Percentiles rank a stretch among this genome's conserved stretches.
Evolutionary conservation across 495 filamentous ascomycete genomes (phyloP).

Genomic region (Talaromyces thailandensis): DNA sequence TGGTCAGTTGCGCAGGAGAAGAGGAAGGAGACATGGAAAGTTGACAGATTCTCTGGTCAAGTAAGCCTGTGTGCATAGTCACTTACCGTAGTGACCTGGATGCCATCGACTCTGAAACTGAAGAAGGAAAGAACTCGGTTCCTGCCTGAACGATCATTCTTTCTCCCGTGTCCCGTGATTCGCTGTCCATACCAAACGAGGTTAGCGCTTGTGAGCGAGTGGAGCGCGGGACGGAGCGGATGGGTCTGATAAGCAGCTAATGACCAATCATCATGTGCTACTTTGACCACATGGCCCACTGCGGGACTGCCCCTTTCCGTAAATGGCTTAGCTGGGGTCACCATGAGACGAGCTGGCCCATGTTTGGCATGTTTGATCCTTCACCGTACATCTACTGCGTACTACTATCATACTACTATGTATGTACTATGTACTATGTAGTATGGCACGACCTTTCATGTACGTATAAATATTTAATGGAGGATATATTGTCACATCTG

Average conservation of each 20-base stretch:
- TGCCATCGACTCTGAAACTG: background rate
- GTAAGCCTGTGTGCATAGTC: too few relatives aligned
- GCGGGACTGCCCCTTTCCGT: background rate
- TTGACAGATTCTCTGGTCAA: background rate
- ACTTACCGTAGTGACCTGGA: background rate
- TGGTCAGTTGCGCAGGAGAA: background rate
- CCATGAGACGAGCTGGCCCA: background rate
- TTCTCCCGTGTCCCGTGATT: too few relatives aligned
- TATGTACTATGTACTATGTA: too few relatives aligned
- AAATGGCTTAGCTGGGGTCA: background rate
- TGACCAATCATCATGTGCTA: background rate
- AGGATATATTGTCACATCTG: background rate
- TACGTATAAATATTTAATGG: too few relatives aligned
- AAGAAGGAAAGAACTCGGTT: background rate
- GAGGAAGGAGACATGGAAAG: background rate
- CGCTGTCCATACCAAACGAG: too few relatives aligned
- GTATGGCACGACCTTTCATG: too few relatives aligned
- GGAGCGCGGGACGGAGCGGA: background rate
- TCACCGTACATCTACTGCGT: background rate
- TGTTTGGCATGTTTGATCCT: background rate
- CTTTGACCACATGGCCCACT: background rate
- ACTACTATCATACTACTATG: too few relatives aligned
- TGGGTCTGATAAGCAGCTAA: background rate
- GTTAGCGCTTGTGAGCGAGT: background rate
- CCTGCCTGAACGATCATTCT: background rate